A percentile compares a stretch with the other conserved stretches of the same genome.
Evolutionary conservation across 768 basidiomycete genomes (phyloP).

Genomic region (Boletus rubroflammeus): DNA sequence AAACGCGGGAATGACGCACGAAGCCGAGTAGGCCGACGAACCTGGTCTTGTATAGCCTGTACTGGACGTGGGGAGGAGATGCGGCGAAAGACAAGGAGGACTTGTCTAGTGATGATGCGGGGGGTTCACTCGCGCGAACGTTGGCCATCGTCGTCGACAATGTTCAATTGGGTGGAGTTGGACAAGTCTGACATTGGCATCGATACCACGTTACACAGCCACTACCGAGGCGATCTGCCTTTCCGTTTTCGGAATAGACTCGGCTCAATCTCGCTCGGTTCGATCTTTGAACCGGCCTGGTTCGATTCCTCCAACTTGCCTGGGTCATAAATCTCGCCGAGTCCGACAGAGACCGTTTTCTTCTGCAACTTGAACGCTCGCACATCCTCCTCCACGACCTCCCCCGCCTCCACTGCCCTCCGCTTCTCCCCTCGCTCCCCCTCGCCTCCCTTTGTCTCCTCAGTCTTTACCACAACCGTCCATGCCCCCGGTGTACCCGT

Average conservation of each 20-base stretch:
- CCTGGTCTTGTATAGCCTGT: conserved; percentile 66
- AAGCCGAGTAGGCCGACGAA: conserved; percentile 64
- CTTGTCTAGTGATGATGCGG: neutral
- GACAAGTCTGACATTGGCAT: neutral
- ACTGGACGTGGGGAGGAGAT: conserved; percentile 22
- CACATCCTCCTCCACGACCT: conserved; percentile 44
- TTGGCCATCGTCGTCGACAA: neutral
- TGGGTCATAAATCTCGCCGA: conserved; percentile 83
- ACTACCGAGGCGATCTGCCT: neutral
- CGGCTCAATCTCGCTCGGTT: conserved; percentile 13
- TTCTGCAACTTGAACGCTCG: conserved; percentile 66
- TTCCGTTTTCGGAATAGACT: conserved; percentile 23
- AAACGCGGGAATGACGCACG: conserved; percentile 29
- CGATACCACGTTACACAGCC: neutral
- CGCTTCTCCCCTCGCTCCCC: conserved; percentile 31
- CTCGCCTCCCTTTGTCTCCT: neutral
- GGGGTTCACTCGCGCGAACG: neutral
- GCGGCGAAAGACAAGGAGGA: neutral
- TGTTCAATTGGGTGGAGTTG: too few species aligned
- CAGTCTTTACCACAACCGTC: conserved; percentile 50
- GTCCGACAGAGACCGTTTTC: conserved; percentile 54
- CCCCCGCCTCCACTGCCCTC: conserved; percentile 39
- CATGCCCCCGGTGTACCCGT: conserved; percentile 78
- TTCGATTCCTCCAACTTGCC: conserved; percentile 28
- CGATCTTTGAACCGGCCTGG: conserved; percentile 17